These are phyloP conservation scores for Termitomyces sp. DNA, from an alignment of 768 basidiomycete genomes.

Conservation along the genomic window DNA sequence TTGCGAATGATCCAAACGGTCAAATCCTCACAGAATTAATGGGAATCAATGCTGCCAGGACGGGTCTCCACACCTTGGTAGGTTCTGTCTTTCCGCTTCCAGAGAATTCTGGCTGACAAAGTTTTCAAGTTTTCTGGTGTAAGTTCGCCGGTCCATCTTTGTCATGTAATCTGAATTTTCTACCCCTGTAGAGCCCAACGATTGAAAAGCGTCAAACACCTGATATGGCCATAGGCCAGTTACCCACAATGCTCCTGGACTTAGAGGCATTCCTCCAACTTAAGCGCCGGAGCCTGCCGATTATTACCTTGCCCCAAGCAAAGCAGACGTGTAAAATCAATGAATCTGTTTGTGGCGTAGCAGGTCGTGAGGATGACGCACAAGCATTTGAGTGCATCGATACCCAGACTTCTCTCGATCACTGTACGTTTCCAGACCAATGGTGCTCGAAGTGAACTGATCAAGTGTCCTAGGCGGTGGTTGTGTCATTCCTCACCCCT, in stretches of 20 bases:
- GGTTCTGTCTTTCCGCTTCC: neutral
- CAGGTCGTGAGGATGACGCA: slow-evolving; percentile 6
- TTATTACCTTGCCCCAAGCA: slow-evolving; percentile 13
- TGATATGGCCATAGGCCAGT: neutral
- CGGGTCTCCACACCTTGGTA: neutral
- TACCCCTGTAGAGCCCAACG: neutral
- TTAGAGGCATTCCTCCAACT: neutral
- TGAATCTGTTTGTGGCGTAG: slow-evolving; percentile 15
- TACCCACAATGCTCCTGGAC: neutral
- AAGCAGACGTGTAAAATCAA: slow-evolving; percentile 12
- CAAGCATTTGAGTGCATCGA: slow-evolving; percentile 15
- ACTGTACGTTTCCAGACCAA: neutral
- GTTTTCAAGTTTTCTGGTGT: neutral
- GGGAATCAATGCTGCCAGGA: neutral
- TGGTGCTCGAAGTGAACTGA: neutral
- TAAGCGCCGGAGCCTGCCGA: slow-evolving; percentile 4
- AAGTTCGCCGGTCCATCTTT: neutral
- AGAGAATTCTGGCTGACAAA: neutral
- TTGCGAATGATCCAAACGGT: neutral
- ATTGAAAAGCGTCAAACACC: neutral
- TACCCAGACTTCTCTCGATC: slow-evolving; percentile 1
- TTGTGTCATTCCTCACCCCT: slow-evolving; percentile 14
- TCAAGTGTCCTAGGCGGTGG: slow-evolving; percentile 13
- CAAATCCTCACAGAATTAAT: neutral
- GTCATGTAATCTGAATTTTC: neutral